These are phyloP conservation scores for Pseudogymnoascus sp. DNA, from an alignment of 2,329 filamentous ascomycete genomes.

Conservation along the genomic window DNA sequence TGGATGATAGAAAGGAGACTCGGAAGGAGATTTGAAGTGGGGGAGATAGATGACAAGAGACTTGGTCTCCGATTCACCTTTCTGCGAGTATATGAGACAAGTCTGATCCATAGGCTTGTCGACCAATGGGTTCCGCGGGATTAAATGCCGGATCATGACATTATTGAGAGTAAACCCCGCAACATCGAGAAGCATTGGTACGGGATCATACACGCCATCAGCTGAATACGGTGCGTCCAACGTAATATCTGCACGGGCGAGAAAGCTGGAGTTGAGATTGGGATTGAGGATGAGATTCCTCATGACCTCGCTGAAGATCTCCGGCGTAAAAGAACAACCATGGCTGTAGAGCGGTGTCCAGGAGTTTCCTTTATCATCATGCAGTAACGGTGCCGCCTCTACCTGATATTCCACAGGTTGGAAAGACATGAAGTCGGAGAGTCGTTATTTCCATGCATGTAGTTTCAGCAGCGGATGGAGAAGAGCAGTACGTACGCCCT, in stretches of 20 bases:
- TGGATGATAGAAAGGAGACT: slow-evolving; percentile 85
- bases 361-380: slow-evolving; percentile 29
- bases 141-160: slow-evolving; percentile 64
- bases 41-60: slow-evolving; percentile 70
- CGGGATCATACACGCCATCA: slow-evolving; percentile 24
- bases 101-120: slow-evolving; percentile 74
- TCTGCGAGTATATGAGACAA: slow-evolving; percentile 57
- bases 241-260: slow-evolving; percentile 70
- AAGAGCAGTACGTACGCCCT: neutral
- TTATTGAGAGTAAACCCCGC: slow-evolving; percentile 42
- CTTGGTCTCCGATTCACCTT: slow-evolving; percentile 26
- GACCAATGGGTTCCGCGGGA: slow-evolving; percentile 71
- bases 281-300: slow-evolving; percentile 68
- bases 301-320: slow-evolving; percentile 59
- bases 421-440: slow-evolving; percentile 28
- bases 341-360: slow-evolving; percentile 51
- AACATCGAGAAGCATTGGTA: slow-evolving; percentile 39
- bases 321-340: slow-evolving; percentile 52
- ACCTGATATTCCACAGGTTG: slow-evolving; percentile 30
- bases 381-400: slow-evolving; percentile 29
- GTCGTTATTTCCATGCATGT: neutral
- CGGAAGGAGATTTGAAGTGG: slow-evolving; percentile 50
- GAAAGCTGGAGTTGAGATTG: slow-evolving; percentile 68
- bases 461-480: neutral
- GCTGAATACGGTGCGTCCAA: slow-evolving; percentile 38